Percentiles rank a stretch among this genome's conserved stretches.
These are phyloP conservation scores for Aegilops speltoides DNA, from an alignment of 176 grass and related monocot genomes.

Conservation along the genomic window DNA sequence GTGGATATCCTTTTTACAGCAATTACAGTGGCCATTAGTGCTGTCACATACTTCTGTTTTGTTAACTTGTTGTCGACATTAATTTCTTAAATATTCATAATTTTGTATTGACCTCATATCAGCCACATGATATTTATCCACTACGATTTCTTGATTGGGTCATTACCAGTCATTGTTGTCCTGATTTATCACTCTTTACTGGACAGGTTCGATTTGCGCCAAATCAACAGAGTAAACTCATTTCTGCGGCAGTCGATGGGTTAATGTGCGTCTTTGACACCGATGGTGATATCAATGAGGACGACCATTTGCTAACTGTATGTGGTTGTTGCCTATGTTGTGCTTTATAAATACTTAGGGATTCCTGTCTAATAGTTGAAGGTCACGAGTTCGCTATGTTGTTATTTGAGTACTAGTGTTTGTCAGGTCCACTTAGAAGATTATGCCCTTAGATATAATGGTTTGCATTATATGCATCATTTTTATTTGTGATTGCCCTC, in stretches of 20 bases:
- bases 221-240: no score
- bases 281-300: slow-evolving; percentile 75
- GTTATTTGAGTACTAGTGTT: neutral
- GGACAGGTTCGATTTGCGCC: no score
- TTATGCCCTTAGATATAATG: neutral
- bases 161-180: no score
- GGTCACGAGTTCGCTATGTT: neutral
- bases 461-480: neutral
- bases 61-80: neutral
- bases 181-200: no score
- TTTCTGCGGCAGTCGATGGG: slow-evolving; percentile 37
- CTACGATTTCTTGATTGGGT: no score
- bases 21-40: neutral
- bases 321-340: neutral
- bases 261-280: slow-evolving; percentile 80
- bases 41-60: neutral
- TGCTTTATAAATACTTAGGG: neutral
- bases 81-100: no score
- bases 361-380: neutral
- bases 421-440: no score
- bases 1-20: neutral
- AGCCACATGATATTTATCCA: no score
- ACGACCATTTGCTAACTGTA: slow-evolving; percentile 65
- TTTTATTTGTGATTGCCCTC: neutral
- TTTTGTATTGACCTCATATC: no score